These are phyloP conservation scores for Plantago major DNA, from an alignment of 257 asterid species.

Conservation along the genomic window DNA sequence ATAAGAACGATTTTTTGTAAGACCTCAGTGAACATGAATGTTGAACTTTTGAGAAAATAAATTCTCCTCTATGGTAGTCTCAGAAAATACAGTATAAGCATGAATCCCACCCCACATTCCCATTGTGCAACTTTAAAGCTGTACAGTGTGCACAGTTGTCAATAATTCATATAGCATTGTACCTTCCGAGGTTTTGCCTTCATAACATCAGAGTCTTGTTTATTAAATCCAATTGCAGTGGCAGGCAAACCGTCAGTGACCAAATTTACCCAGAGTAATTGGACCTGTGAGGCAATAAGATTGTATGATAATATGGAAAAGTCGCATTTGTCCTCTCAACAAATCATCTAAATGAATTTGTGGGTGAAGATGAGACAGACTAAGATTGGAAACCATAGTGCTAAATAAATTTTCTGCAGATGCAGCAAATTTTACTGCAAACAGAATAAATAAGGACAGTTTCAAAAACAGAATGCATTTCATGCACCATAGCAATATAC, in stretches of 20 bases:
- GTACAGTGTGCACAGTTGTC: not conserved
- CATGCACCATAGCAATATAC: constrained; percentile 29
- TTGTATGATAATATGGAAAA: constrained; percentile 13
- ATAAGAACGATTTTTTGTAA: no score
- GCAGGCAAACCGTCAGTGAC: constrained; percentile 99
- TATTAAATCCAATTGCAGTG: constrained; percentile 98
- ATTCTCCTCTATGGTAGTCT: not conserved
- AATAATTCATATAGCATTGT: constrained; percentile 4
- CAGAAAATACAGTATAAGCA: not conserved
- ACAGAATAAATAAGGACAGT: constrained; percentile 6
- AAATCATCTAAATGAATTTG: constrained; percentile 13
- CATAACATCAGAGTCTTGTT: constrained; percentile 98
- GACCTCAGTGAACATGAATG: not conserved
- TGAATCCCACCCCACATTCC: not conserved
- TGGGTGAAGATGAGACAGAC: constrained; percentile 4
- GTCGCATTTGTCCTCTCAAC: constrained; percentile 2
- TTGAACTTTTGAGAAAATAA: not conserved
- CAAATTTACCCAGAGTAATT: constrained; percentile 98
- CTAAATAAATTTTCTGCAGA: constrained; percentile 7
- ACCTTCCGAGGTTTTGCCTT: constrained; percentile 99
- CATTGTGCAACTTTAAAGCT: constrained; percentile 6
- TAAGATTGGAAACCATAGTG: not conserved
- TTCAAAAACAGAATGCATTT: constrained; percentile 13
- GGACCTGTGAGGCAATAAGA: constrained; percentile 63
- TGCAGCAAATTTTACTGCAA: constrained; percentile 4